Percentiles rank a stretch among this genome's conserved stretches.
Evolutionary conservation across 169 alveolate species (phyloP).

Genomic region (Cryptosporidium tyzzeri): DNA sequence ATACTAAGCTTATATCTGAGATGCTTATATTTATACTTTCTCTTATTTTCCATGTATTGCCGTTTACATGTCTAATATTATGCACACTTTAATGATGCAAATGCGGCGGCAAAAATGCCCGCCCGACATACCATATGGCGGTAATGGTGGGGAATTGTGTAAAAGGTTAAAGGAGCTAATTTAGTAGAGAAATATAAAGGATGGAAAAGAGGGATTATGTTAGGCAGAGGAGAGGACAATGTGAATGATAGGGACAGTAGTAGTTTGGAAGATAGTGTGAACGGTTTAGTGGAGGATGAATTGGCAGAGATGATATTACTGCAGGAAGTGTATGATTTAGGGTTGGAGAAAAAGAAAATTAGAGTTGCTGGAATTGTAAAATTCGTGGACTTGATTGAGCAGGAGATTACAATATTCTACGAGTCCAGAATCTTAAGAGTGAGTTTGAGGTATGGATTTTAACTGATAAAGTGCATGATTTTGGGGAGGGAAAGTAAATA

Average conservation of each 20-base stretch:
- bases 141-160: neutral
- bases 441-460: slow-evolving; percentile 28
- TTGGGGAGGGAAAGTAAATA: neutral
- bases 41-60: slow-evolving; percentile 28
- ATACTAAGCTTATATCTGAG: neutral
- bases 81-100: slow-evolving; percentile 34
- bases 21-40: neutral
- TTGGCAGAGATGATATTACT: slow-evolving; percentile 4
- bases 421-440: slow-evolving; percentile 36
- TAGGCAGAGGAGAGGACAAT: neutral
- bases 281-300: neutral
- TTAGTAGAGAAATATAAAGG: neutral
- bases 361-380: slow-evolving; percentile 69
- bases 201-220: slow-evolving; percentile 3
- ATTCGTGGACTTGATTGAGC: slow-evolving; percentile 20
- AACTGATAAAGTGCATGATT: neutral
- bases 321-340: slow-evolving; percentile 23
- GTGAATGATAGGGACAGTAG: neutral
- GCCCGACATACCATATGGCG: slow-evolving; percentile 17
- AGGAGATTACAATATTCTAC: slow-evolving; percentile 11
- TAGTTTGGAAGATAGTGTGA: neutral
- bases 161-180: neutral
- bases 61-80: slow-evolving; percentile 30
- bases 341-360: neutral
- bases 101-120: neutral